A percentile compares a stretch with the other conserved stretches of the same genome.
phyloP scores from a whole-genome alignment of 331 rosid species.

The Stylosanthes scabra region DNA sequence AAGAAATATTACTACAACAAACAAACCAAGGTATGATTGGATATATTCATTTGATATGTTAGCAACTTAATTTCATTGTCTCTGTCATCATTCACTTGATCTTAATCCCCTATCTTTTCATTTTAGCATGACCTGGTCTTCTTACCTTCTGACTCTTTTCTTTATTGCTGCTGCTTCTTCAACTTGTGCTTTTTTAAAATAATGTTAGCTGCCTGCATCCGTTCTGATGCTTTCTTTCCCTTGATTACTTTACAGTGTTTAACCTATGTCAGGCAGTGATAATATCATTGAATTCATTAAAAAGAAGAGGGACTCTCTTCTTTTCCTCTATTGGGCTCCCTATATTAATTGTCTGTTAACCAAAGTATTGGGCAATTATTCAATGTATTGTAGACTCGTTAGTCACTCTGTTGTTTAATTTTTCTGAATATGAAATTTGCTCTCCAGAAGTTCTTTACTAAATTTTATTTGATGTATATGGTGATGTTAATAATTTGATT shows the following conservation, averaged over 20 bases:
- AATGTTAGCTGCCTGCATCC: not conserved
- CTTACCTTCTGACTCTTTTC: not conserved
- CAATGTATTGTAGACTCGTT: constrained; percentile 16
- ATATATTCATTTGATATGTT: constrained; percentile 34
- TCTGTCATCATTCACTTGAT: constrained; percentile 8
- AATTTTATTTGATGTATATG: not conserved
- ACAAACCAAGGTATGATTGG: constrained; percentile 77
- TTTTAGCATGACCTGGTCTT: constrained; percentile 7
- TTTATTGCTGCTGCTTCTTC: not conserved
- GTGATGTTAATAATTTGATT: constrained; percentile 3
- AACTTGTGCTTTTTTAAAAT: not conserved
- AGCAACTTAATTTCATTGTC: constrained; percentile 17
- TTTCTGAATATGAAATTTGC: constrained; percentile 28
- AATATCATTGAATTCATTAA: not conserved
- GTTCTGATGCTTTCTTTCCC: not conserved
- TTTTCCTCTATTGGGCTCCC: not conserved
- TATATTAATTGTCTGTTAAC: not conserved
- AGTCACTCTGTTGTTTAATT: not conserved
- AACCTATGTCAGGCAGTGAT: not conserved
- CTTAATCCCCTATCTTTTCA: not conserved
- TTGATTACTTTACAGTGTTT: not conserved
- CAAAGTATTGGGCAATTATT: constrained; percentile 8
- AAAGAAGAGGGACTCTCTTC: not conserved
- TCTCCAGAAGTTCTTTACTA: constrained; percentile 10
- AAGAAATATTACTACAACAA: constrained; percentile 89